These are phyloP conservation scores for Xerophyta viscosa DNA, from an alignment of 106 monocot species.

Conservation along the genomic window DNA sequence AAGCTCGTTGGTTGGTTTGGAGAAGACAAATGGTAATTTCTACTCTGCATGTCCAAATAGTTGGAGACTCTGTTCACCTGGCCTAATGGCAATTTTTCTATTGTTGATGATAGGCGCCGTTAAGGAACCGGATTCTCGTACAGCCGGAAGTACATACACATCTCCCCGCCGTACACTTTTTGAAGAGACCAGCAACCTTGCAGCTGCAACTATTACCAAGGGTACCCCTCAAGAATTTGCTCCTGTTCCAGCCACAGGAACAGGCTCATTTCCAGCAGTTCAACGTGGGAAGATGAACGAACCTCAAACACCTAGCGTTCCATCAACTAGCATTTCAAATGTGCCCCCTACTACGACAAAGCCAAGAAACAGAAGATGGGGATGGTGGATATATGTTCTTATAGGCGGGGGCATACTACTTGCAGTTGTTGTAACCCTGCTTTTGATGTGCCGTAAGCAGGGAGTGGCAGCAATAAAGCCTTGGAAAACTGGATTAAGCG, in stretches of 20 bases:
- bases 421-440: constrained; percentile 9
- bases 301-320: not conserved
- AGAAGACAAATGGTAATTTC: constrained; percentile 14
- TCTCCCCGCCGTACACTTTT: constrained; percentile 43
- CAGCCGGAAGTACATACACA: not conserved
- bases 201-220: constrained; percentile 30
- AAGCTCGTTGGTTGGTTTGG: constrained; percentile 8
- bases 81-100: too few relatives aligned
- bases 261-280: constrained; percentile 72
- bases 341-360: not conserved
- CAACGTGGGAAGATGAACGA: constrained; percentile 1
- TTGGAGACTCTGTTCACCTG: too few relatives aligned
- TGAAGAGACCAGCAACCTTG: constrained; percentile 53
- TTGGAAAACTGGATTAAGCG: constrained; percentile 76
- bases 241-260: constrained; percentile 48
- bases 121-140: not conserved
- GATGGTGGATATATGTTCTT: constrained; percentile 30
- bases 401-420: constrained; percentile 20
- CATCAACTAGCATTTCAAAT: not conserved
- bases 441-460: constrained; percentile 20
- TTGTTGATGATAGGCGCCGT: too few relatives aligned
- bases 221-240: constrained; percentile 10
- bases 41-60: constrained; percentile 35
- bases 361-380: constrained; percentile 8
- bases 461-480: constrained; percentile 26